These are phyloP conservation scores for Mycena belliarum DNA, from an alignment of 768 basidiomycete species.

Conservation along the genomic window DNA sequence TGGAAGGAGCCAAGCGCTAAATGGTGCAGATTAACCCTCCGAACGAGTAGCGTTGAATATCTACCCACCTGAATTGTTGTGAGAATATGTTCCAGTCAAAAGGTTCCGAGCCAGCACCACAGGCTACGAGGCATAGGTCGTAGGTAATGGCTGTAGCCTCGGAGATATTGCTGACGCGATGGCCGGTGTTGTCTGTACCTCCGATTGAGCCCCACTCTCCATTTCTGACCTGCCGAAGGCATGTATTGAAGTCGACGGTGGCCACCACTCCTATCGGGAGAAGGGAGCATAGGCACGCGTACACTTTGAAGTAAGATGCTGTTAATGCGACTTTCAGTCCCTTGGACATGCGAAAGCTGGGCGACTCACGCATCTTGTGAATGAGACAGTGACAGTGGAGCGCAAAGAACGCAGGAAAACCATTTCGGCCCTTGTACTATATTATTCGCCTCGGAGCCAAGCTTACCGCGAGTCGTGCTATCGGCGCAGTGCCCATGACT, in stretches of 20 bases:
- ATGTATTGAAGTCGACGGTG: slow-evolving; percentile 15
- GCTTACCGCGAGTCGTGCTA: no score
- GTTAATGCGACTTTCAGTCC: not conserved
- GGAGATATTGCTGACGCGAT: slow-evolving; percentile 22
- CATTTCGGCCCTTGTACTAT: no score
- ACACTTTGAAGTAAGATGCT: not conserved
- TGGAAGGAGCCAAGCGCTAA: slow-evolving; percentile 38
- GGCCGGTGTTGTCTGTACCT: slow-evolving; percentile 22
- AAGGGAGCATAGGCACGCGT: not conserved
- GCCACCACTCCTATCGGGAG: slow-evolving; percentile 8
- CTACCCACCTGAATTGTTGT: slow-evolving; percentile 31
- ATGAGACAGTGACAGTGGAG: no score
- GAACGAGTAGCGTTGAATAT: not conserved
- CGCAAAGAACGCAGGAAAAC: no score
- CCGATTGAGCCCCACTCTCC: slow-evolving; percentile 8
- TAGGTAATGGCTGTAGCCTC: slow-evolving; percentile 28
- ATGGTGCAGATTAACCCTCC: slow-evolving; percentile 5
- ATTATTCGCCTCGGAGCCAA: no score
- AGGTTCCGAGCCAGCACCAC: slow-evolving; percentile 20
- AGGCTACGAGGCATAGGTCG: slow-evolving; percentile 24
- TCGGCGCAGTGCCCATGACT: no score
- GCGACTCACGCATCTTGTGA: not conserved
- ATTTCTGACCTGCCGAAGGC: slow-evolving; percentile 6
- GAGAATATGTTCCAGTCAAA: slow-evolving; percentile 33
- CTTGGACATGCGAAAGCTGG: no score